Evolutionary conservation across 1,139 yeast genomes (phyloP).

Genomic region (Debaryomyces sp.): DNA sequence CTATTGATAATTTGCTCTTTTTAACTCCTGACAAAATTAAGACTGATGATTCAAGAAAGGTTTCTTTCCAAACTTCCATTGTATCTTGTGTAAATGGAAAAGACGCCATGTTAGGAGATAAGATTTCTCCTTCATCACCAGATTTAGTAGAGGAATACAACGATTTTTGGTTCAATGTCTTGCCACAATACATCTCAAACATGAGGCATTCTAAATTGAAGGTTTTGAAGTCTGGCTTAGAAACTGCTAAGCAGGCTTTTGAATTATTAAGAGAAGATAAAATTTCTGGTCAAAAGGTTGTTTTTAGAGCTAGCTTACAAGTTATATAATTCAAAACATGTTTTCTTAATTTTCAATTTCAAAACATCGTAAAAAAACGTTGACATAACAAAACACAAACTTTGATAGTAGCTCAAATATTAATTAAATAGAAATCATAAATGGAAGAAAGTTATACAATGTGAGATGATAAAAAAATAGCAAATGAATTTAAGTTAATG

Average conservation of each 20-base stretch:
- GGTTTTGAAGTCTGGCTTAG: slow-evolving; percentile 31
- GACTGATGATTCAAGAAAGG: slow-evolving; percentile 21
- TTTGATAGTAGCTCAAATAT: no score
- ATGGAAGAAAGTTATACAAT: no score
- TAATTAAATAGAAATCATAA: no score
- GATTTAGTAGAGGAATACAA: slow-evolving; percentile 19
- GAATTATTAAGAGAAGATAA: slow-evolving; percentile 25
- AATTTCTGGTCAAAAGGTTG: slow-evolving; percentile 31
- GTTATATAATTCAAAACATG: no score
- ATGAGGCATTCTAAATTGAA: slow-evolving; percentile 25
- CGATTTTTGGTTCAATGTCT: slow-evolving; percentile 25
- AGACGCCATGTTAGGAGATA: slow-evolving; percentile 20
- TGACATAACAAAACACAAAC: no score
- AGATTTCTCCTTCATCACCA: slow-evolving; percentile 18
- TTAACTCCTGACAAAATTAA: slow-evolving; percentile 19
- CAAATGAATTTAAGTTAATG: background rate
- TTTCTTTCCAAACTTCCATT: slow-evolving; percentile 30
- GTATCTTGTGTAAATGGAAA: slow-evolving; percentile 41
- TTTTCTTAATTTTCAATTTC: no score
- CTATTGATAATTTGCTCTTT: slow-evolving; percentile 37
- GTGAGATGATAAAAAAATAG: background rate
- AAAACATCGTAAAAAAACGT: no score
- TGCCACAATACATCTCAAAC: slow-evolving; percentile 20
- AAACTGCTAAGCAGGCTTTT: slow-evolving; percentile 29
- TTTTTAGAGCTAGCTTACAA: slow-evolving; percentile 16